A percentile compares a stretch with the other conserved stretches of the same genome.
phyloP scores from a whole-genome alignment of 2,329 filamentous ascomycete genomes.

The Dactylellina drechsleri region DNA sequence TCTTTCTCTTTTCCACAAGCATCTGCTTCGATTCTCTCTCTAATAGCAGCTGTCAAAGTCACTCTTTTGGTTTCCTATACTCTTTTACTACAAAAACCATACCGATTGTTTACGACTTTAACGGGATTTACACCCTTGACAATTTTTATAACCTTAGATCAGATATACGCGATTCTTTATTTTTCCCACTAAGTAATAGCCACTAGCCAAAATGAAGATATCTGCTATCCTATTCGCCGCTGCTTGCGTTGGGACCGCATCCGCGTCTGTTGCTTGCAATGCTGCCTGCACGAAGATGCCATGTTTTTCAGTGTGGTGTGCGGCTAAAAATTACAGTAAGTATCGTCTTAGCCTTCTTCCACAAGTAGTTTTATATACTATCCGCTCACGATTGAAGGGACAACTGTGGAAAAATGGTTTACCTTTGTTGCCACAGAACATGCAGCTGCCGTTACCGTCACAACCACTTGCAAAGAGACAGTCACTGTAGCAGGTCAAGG shows the following conservation, averaged over 20 bases:
- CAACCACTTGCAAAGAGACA: neutral
- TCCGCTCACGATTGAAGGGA: neutral
- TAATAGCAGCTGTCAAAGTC: neutral
- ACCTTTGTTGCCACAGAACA: slow-evolving; percentile 3
- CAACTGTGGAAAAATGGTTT: slow-evolving; percentile 15
- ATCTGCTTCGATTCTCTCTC: neutral
- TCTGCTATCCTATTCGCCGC: slow-evolving; percentile 13
- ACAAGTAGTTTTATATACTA: neutral
- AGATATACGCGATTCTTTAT: no score
- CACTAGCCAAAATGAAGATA: slow-evolving; percentile 39
- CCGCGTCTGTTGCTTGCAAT: slow-evolving; percentile 24
- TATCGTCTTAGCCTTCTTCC: neutral
- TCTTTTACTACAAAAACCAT: no score
- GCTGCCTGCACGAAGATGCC: slow-evolving; percentile 30
- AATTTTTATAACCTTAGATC: no score
- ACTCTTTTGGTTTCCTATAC: neutral
- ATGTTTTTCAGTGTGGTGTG: slow-evolving; percentile 30
- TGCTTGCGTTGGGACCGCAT: slow-evolving; percentile 17
- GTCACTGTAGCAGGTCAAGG: neutral
- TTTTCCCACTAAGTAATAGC: no score
- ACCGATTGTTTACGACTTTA: no score
- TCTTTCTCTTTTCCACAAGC: neutral
- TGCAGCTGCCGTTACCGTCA: slow-evolving; percentile 5
- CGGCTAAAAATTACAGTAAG: slow-evolving; percentile 22
- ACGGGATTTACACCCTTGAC: no score